Evolutionary conservation across 1,139 yeast genomes (phyloP), one percentile per base, ranked within the genome.

Genomic region (Eremothecium gossypii): DNA sequence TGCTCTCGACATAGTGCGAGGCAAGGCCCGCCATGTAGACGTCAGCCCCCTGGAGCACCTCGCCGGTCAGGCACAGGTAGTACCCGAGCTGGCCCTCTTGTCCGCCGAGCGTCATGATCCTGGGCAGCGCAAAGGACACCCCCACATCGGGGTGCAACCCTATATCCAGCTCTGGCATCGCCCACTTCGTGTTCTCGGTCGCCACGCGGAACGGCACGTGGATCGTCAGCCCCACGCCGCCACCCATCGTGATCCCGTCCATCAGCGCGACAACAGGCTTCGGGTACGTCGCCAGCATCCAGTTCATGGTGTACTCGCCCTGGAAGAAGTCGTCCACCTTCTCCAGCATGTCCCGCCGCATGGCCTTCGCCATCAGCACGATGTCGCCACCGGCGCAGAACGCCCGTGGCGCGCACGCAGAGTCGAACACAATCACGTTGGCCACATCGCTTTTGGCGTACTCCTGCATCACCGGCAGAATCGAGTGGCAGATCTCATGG

Each of bases 91-190:
- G 77, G 46, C 85, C 86, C 56, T 83, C 91, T 3, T 57, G 44
- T 39, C 64, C 60, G 13, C 67, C 61, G 32, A 67, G 49, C 6
- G 63, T 59, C 11, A 60, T 39, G 48, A 87, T 66, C 52, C 85
- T 75, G 33, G 95, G 86, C 53, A 93, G 69, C 65, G 89, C 89
- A 65, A 84, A 89, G 6, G 95, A 79, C 33, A 94, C 82, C 35
- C 97, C 98, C 8, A 91, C 97, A 61, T 91, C 99, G 8, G 96
- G 95, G 68, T 85, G 84, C 63, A 89, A 86, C 0, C 99, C 99
- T 61, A 93, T 91, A 55, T 85, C 91, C 73, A 93, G 83, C 64
- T 91, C 98, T 5, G 98, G 98, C 98, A 91, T 93, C 47, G 97
- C 95, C 66, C 89, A 76, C 58, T 80, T 74, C 13, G 97, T 89